A percentile compares a stretch with the other conserved stretches of the same genome.
phyloP scores from a whole-genome alignment of 1,139 yeast species.

The Zygoascus meyerae region DNA sequence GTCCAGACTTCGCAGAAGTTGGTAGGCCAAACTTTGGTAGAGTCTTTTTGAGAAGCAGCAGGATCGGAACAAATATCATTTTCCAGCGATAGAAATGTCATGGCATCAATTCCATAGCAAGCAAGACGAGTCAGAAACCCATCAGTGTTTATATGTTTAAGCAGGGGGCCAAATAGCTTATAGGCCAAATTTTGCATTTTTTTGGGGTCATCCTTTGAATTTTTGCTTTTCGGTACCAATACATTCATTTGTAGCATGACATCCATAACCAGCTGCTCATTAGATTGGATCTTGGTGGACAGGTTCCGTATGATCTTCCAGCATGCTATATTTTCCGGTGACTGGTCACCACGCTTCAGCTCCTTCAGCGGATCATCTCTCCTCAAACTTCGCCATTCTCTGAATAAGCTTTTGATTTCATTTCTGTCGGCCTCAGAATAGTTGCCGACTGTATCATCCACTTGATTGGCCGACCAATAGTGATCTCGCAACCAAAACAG shows the following conservation, averaged over 20 bases:
- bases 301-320: conserved; percentile 20
- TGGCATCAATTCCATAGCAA: conserved; percentile 15
- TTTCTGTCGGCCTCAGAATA: conserved; percentile 19
- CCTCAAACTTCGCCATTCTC: conserved; percentile 40
- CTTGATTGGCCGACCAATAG: conserved; percentile 58
- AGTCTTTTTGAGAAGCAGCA: not conserved
- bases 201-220: not conserved
- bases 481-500: conserved; percentile 67
- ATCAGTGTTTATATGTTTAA: conserved; percentile 18
- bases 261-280: conserved; percentile 22
- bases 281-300: conserved; percentile 12
- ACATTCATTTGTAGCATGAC: conserved; percentile 29
- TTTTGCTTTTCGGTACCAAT: conserved; percentile 25
- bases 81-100: conserved; percentile 4
- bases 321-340: conserved; percentile 19
- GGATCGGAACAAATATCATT: conserved; percentile 5
- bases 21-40: not conserved
- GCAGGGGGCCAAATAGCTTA: conserved; percentile 23
- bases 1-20: conserved; percentile 7
- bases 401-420: conserved; percentile 28
- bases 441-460: conserved; percentile 26
- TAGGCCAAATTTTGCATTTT: conserved; percentile 11
- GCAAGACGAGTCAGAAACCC: conserved; percentile 20
- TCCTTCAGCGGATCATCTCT: conserved; percentile 41
- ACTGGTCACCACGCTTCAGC: conserved; percentile 23